Percentiles rank a stretch among this genome's conserved stretches.
These are phyloP conservation scores for Acanthamoeba divionensis DNA, from an alignment of 208 protist species.

Conservation along the genomic window DNA sequence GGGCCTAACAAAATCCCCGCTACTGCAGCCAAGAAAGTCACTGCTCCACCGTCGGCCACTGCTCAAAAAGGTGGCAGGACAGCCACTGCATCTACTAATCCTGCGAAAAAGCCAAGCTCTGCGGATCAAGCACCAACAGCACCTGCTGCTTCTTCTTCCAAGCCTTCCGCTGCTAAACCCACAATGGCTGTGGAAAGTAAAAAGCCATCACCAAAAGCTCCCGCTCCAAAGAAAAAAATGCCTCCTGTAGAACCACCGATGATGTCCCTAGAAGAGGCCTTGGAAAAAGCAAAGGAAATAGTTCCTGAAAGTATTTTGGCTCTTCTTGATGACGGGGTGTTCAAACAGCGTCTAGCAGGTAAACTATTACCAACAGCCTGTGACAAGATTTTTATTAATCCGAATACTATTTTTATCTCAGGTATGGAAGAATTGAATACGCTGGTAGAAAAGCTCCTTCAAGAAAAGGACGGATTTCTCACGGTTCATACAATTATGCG, in stretches of 20 bases:
- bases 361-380: not conserved
- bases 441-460: not conserved
- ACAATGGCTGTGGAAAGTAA: not conserved
- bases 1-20: not conserved
- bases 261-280: not conserved
- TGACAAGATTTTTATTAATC: not conserved
- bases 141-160: not conserved
- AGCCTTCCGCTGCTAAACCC: not conserved
- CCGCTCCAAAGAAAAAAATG: not conserved
- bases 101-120: not conserved
- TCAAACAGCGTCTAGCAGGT: not conserved
- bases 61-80: not conserved
- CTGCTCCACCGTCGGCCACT: not conserved
- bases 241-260: not conserved
- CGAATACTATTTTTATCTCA: not conserved
- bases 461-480: not conserved
- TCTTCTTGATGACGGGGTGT: not conserved
- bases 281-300: slow-evolving; percentile 6
- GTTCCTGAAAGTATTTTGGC: not conserved
- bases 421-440: slow-evolving; percentile 12
- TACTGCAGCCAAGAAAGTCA: not conserved
- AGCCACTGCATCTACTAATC: not conserved
- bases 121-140: not conserved
- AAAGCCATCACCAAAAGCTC: not conserved
- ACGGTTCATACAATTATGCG: slow-evolving; percentile 20